Evolutionary conservation across 1,284 basidiomycete genomes (phyloP).

Genomic region (Microbotryomycetes sp.): DNA sequence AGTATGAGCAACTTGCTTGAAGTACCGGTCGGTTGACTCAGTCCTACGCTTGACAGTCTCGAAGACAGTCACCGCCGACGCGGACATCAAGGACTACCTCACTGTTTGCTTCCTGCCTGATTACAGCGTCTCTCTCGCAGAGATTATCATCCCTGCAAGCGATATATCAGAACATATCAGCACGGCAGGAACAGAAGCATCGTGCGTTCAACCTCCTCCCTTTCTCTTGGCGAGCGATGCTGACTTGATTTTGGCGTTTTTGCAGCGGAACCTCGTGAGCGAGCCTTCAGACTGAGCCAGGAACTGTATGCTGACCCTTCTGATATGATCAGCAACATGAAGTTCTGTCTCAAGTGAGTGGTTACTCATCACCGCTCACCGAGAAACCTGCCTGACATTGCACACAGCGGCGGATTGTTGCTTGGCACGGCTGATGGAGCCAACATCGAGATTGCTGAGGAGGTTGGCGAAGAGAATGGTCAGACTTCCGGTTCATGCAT

Average conservation of each 20-base stretch:
- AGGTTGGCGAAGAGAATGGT: conserved; percentile 62
- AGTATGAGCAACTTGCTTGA: conserved; percentile 8
- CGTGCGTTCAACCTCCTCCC: conserved; percentile 12
- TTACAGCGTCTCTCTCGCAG: conserved; percentile 73
- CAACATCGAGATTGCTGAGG: conserved; percentile 90
- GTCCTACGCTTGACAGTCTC: conserved; percentile 53
- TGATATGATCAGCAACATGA: background rate
- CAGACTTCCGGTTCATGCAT: background rate
- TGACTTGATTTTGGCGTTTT: background rate
- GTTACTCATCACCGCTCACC: conserved; percentile 65
- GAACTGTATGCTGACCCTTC: background rate
- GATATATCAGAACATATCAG: conserved; percentile 91
- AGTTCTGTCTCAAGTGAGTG: conserved; percentile 48
- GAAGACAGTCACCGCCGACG: conserved; percentile 73
- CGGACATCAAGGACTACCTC: conserved; percentile 75
- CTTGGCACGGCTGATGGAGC: conserved; percentile 61
- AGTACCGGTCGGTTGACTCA: conserved; percentile 8
- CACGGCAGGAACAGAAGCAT: conserved; percentile 79
- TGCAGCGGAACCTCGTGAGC: background rate
- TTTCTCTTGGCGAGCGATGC: background rate
- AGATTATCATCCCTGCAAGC: conserved; percentile 81
- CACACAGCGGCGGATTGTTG: conserved; percentile 78
- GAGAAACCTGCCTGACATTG: conserved; percentile 62
- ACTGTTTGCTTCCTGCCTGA: conserved; percentile 72
- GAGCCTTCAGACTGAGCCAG: background rate